A percentile compares a stretch with the other conserved stretches of the same genome.
Conservation (phyloP, 208 protist genomes). For the Trypanosoma avium region DNA sequence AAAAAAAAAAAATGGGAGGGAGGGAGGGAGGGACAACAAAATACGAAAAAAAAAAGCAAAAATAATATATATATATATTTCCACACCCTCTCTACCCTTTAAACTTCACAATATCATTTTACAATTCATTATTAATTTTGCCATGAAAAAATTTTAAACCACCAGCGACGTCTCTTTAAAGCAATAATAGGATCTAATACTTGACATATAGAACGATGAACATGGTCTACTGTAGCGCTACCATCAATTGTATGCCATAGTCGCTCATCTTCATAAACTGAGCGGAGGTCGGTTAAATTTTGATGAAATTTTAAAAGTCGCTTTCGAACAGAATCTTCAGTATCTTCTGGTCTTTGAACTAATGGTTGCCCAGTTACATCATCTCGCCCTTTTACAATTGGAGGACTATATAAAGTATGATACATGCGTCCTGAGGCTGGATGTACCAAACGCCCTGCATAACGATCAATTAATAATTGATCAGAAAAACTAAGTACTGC, state of each 20-base stretch:
- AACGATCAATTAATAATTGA: slow-evolving; percentile 66
- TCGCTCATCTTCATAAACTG: slow-evolving; percentile 56
- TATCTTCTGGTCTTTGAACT: slow-evolving; percentile 88
- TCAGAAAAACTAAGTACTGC: slow-evolving; percentile 78
- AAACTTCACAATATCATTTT: too few relatives aligned
- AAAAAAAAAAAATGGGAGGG: background rate
- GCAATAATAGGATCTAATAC: slow-evolving; percentile 67
- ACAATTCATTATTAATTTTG: slow-evolving; percentile 54
- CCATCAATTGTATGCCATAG: slow-evolving; percentile 65
- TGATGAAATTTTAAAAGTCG: slow-evolving; percentile 78
- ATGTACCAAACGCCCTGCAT: slow-evolving; percentile 87
- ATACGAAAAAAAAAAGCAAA: background rate
- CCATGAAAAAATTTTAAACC: slow-evolving; percentile 31
- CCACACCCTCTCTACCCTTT: too few relatives aligned
- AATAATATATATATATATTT: too few relatives aligned
- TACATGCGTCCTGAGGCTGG: slow-evolving; percentile 87
- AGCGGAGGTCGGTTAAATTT: slow-evolving; percentile 69
- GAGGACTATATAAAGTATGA: slow-evolving; percentile 90
- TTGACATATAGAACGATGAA: slow-evolving; percentile 71
- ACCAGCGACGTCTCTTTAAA: slow-evolving; percentile 20
- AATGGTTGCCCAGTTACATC: slow-evolving; percentile 93
- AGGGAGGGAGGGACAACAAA: background rate
- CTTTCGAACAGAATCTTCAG: slow-evolving; percentile 73
- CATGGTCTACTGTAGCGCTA: slow-evolving; percentile 60
- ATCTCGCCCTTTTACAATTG: slow-evolving; percentile 78